Evolutionary conservation across 2,329 filamentous ascomycete genomes (phyloP), one percentile per base, ranked within the genome.

Genomic region (Colletotrichum acutatum): DNA sequence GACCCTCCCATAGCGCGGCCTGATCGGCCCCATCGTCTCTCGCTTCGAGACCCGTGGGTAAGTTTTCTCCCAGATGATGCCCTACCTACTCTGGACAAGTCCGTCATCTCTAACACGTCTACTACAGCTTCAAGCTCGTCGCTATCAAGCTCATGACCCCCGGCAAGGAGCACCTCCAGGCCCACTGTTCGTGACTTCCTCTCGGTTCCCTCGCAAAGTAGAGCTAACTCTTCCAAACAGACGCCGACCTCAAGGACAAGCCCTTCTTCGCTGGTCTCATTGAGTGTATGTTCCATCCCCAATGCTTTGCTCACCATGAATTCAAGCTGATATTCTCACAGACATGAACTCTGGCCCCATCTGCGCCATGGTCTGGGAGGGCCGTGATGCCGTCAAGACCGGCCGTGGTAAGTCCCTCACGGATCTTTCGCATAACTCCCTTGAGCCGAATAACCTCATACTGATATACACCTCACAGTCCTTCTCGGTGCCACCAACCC

Each of bases 401-500:
- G 97, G 97, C 87, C 96, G 97, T 84, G 84, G 92, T 94, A 91
- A 79, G 91, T 88, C 60, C 30, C 30, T 30, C 42, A 12, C 61
- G 37, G 24, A 16, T 16, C 42, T 12, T 63, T 28, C 3, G 57
- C 34, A 22, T 30, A 7, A 37, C n/a, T 12, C 52, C 66, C 26
- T 22, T 77, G 74, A 34, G 79, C 14, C 37, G 14, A 42, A 75
- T 77, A 75, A 74, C 61, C 62, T 37, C 72, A 8, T 67, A 78
- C 74, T 76, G 49, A 71, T 70, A 71, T 2, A 67, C 65, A 46
- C 9, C 53, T 53, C 72, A 37, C 76, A 94, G 92, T 88, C 86
- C 92, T 99, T 85, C 95, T 99, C 86, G 97, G 97, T 88, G 97
- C 97, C 88, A 99, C 97, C 91, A 98, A 99, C 94, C 97, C 97